A percentile compares a stretch with the other conserved stretches of the same genome.
These are phyloP conservation scores for Fusarium cicatricum DNA, from an alignment of 2,329 filamentous ascomycete species.

Conservation along the genomic window DNA sequence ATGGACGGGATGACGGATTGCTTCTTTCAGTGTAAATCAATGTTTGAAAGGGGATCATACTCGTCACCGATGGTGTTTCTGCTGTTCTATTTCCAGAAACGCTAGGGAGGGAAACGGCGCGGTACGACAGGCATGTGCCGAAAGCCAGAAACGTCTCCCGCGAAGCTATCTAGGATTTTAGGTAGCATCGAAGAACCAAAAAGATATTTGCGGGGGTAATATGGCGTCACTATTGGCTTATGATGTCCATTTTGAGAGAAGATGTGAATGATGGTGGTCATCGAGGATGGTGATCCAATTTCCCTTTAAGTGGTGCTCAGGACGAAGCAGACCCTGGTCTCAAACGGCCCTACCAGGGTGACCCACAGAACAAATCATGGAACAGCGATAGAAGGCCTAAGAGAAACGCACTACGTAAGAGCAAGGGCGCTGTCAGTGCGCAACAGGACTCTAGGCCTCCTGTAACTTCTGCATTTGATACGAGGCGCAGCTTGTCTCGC, in stretches of 20 bases:
- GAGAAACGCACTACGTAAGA: conserved; percentile 8
- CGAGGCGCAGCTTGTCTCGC: conserved; percentile 30
- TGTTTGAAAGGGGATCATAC: conserved; percentile 35
- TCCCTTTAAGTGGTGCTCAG: conserved; percentile 36
- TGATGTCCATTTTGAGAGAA: conserved; percentile 36
- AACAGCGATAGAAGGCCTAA: conserved; percentile 27
- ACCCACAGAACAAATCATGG: conserved; percentile 38
- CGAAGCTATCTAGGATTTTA: conserved; percentile 13
- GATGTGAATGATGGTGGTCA: conserved; percentile 31
- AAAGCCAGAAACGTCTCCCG: conserved; percentile 19
- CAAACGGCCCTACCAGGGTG: conserved; percentile 37
- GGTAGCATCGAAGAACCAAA: conserved; percentile 26
- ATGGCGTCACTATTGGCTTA: conserved; percentile 35
- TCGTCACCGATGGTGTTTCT: conserved; percentile 29
- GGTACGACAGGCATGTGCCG: conserved; percentile 25
- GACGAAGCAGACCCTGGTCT: conserved; percentile 29
- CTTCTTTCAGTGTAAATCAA: conserved; percentile 36
- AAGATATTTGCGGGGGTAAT: conserved; percentile 33
- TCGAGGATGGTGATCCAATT: conserved; percentile 36
- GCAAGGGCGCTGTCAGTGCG: conserved; percentile 30
- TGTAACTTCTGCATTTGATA: conserved; percentile 29
- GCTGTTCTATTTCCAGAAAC: conserved; percentile 41
- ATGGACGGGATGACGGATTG: conserved; percentile 27
- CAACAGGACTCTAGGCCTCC: conserved; percentile 7
- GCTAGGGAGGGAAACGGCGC: conserved; percentile 22